phyloP scores from a whole-genome alignment of 768 basidiomycete genomes.

The Tulasnella sp. region DNA sequence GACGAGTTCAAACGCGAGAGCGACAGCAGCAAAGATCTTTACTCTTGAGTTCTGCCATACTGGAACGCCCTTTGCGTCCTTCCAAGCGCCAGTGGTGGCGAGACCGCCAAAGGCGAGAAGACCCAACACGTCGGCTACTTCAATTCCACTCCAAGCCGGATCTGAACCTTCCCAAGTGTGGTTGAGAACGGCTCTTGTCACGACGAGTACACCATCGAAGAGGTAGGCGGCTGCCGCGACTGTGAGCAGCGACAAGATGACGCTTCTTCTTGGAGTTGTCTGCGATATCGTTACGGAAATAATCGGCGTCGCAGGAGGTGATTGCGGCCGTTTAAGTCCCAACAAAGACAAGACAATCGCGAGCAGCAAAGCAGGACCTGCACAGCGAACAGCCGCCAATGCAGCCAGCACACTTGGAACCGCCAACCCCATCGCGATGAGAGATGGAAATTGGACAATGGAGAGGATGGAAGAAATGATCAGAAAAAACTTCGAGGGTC shows the following conservation, averaged over 20 bases:
- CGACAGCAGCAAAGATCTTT: constrained; percentile 39
- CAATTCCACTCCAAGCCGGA: constrained; percentile 26
- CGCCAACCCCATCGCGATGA: constrained; percentile 4
- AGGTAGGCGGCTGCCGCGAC: constrained; percentile 61
- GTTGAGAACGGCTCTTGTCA: constrained; percentile 48
- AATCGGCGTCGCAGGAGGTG: constrained; percentile 28
- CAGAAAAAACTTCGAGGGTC: not conserved
- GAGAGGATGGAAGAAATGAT: constrained; percentile 1
- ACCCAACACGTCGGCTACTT: constrained; percentile 39
- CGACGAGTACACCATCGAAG: constrained; percentile 61
- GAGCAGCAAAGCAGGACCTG: constrained; percentile 55
- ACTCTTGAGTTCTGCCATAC: constrained; percentile 53
- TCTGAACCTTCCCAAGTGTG: constrained; percentile 43
- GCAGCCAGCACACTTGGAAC: constrained; percentile 21
- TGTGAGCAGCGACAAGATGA: constrained; percentile 60
- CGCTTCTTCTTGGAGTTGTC: constrained; percentile 54
- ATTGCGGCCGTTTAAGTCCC: constrained; percentile 20
- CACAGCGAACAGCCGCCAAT: constrained; percentile 45
- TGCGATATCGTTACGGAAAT: constrained; percentile 25
- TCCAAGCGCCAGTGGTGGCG: constrained; percentile 65
- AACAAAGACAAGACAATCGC: constrained; percentile 50
- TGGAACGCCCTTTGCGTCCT: constrained; percentile 55
- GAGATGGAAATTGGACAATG: not conserved
- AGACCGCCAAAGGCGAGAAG: constrained; percentile 57
- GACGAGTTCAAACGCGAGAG: constrained; percentile 46